phyloP scores from a whole-genome alignment of 2,329 filamentous ascomycete genomes.

The Rutstroemia sp. region DNA sequence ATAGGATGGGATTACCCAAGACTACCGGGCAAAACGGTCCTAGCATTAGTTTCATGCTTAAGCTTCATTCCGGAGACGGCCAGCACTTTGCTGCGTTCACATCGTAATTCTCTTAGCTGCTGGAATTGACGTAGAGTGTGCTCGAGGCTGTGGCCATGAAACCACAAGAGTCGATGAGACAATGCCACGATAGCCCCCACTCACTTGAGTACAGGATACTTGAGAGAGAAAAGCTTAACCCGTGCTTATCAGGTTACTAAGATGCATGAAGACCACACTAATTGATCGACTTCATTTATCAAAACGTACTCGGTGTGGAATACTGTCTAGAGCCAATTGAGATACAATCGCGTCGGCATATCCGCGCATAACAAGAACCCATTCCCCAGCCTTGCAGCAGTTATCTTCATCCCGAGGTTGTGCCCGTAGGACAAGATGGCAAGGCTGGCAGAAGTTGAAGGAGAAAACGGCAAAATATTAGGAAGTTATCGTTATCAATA shows the following conservation, averaged over 20 bases:
- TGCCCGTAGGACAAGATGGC: no score
- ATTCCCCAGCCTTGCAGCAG: constrained; percentile 1
- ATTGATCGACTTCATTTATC: neutral
- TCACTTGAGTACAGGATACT: neutral
- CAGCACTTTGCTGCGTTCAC: neutral
- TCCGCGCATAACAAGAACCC: neutral
- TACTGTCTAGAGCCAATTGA: neutral
- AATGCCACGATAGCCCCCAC: constrained; percentile 1
- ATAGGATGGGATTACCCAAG: neutral
- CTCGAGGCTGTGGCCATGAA: constrained; percentile 14
- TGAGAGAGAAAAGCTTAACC: neutral
- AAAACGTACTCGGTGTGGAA: neutral
- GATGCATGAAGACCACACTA: neutral
- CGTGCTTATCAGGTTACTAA: neutral
- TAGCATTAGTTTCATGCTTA: neutral
- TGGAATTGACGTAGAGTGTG: neutral
- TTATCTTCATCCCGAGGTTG: no score
- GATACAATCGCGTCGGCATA: neutral
- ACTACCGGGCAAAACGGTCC: constrained; percentile 8
- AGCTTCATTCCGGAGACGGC: neutral
- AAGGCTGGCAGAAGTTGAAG: no score
- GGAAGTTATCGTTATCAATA: no score
- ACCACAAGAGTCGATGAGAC: constrained; percentile 8
- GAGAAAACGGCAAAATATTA: no score
- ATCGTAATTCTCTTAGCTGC: constrained; percentile 1